phyloP scores from a whole-genome alignment of 768 basidiomycete species.

The Pisolithus microcarpus region DNA sequence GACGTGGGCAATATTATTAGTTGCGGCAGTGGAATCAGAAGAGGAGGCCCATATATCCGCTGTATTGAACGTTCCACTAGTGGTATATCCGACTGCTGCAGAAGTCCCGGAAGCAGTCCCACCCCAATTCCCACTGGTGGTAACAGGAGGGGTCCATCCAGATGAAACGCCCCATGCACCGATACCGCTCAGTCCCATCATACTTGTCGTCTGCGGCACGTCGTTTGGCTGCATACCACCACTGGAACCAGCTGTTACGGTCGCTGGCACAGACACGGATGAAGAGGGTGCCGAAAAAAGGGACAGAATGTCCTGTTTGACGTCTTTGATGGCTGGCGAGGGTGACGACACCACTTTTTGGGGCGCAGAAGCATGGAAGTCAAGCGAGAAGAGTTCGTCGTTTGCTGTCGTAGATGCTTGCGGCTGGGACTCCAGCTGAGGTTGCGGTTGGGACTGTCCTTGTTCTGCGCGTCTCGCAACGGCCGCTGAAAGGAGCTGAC shows the following conservation, averaged over 20 bases:
- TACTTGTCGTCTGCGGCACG: conserved; percentile 33
- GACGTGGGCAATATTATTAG: conserved; percentile 23
- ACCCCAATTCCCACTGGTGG: conserved; percentile 30
- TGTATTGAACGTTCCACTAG: conserved; percentile 26
- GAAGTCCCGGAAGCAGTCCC: conserved; percentile 3
- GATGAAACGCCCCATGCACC: conserved; percentile 64
- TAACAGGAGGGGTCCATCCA: conserved; percentile 45
- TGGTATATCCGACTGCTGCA: background rate
- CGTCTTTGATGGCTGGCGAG: conserved; percentile 51
- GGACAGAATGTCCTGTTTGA: conserved; percentile 81
- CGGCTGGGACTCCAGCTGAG: conserved; percentile 16
- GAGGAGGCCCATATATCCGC: conserved; percentile 53
- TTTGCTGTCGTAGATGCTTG: conserved; percentile 28
- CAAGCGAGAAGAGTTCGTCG: conserved; percentile 76
- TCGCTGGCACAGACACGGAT: background rate
- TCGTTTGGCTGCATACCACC: no score
- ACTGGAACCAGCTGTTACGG: no score
- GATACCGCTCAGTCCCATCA: conserved; percentile 47
- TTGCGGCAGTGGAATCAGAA: conserved; percentile 18
- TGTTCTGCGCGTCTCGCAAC: conserved; percentile 28
- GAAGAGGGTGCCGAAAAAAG: conserved; percentile 44
- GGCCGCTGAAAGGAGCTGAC: conserved; percentile 29
- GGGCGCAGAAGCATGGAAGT: conserved; percentile 62
- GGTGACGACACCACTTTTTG: conserved; percentile 18
- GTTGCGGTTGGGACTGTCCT: conserved; percentile 9